phyloP scores from a whole-genome alignment of 225 moss, liverwort and hornwort species.

The Takakia lepidozioides region DNA sequence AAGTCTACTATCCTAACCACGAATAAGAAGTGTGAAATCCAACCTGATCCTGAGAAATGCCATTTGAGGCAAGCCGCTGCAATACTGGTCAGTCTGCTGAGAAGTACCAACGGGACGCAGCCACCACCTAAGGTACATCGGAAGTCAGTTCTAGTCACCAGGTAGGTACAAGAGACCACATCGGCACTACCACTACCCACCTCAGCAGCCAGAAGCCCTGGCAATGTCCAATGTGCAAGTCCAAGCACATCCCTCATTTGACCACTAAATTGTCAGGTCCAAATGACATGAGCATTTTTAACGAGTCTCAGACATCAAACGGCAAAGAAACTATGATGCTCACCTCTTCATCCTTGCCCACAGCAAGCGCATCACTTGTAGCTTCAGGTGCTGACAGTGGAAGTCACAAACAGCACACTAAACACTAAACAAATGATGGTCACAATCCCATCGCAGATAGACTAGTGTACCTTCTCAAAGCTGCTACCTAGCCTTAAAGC shows the following conservation, averaged over 20 bases:
- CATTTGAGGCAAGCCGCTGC: constrained; percentile 7
- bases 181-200: too few species aligned
- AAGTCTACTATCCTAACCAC: too few species aligned
- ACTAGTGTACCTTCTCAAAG: constrained; percentile 96
- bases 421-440: too few species aligned
- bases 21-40: constrained; percentile 8
- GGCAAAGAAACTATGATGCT: too few species aligned
- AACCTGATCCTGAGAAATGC: constrained; percentile 24
- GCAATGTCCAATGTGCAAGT: not conserved
- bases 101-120: constrained; percentile 20
- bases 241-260: not conserved
- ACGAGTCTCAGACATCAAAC: too few species aligned
- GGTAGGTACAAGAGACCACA: constrained; percentile 5
- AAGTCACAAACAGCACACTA: constrained; percentile 24
- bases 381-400: too few species aligned
- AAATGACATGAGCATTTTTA: too few species aligned
- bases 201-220: not conserved
- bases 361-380: too few species aligned
- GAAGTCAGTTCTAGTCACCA: constrained; percentile 42
- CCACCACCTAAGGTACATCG: constrained; percentile 86
- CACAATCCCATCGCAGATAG: constrained; percentile 51
- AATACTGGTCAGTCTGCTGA: constrained; percentile 20
- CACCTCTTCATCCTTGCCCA: too few species aligned
- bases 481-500: constrained; percentile 89
- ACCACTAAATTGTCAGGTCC: too few species aligned